Evolutionary conservation across 495 filamentous ascomycete species (phyloP), one percentile per base, ranked within the genome.

Genomic region (Aspergillus ellipticus): DNA sequence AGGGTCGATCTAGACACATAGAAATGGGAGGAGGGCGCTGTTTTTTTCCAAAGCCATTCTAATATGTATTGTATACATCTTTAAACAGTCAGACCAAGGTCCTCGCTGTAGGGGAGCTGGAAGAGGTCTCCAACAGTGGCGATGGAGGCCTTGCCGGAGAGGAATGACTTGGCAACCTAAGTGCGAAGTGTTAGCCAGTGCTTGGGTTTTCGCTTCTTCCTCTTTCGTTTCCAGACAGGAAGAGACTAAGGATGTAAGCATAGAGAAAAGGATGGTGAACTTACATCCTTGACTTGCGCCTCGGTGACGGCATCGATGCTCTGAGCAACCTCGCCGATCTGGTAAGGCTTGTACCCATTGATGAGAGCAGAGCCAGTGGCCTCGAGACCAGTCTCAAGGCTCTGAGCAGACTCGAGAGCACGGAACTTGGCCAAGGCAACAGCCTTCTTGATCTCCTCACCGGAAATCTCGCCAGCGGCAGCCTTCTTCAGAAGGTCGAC

Each of bases 41-140:
- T 70, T 70, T 69, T 63, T 64, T 61, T 66, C 69, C 60, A 53
- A 53, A 51, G 56, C 65, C 65, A 67, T 58, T 76, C 71, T 73
- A 76, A 65, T 54, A 70, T 71, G 67, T 74, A 74, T 66, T 68
- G 67, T 72, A 70, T 76, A 74, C 71, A 76, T 64, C 56, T 70
- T 81, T 92, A 97, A 80, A 96, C 89, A 70, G 87, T 90, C 70
- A 99, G 80, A 39, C 93, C 94, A 65, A 99, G 77, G 62, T 97
- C 93, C 77, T 93, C 90, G 52, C 89, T 92, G 69, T 86, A 97
- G 20, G 95, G 94, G 60, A 99, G 81, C 63, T 89, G 78, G 74
- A 87, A 83, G 55, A 97, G 77, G 66, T 99, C 93, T 61, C 94
- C 92, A 52, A 96, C 91, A 48, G 89, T 79, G 51, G 88, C 85